phyloP scores from a whole-genome alignment of 257 asterid genomes.

The Mentha longifolia region DNA sequence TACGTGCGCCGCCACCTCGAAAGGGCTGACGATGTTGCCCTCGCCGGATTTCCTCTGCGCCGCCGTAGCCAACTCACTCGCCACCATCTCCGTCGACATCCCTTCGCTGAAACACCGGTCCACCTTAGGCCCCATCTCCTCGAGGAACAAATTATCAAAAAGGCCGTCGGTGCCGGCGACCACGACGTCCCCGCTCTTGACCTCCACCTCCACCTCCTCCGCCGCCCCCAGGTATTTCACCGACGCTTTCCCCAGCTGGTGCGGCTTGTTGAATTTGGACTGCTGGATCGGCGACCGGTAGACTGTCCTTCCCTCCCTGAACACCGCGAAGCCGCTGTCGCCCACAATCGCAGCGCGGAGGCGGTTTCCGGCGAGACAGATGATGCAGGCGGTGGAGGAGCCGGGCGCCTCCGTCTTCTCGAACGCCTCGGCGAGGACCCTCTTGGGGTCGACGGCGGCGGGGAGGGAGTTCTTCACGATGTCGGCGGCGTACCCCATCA shows the following conservation, averaged over 20 bases:
- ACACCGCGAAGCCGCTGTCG: constrained; percentile 26
- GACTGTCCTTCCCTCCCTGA: neutral
- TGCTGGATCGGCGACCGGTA: constrained; percentile 25
- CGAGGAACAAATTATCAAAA: constrained; percentile 46
- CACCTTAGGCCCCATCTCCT: constrained; percentile 37
- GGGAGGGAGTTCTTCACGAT: neutral
- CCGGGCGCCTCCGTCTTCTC: neutral
- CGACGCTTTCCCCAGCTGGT: constrained; percentile 1
- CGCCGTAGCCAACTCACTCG: constrained; percentile 23
- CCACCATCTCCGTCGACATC: neutral
- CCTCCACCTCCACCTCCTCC: constrained; percentile 26
- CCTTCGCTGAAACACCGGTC: neutral
- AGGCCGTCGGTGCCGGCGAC: constrained; percentile 56
- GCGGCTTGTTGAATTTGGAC: constrained; percentile 13
- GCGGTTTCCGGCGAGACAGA: neutral
- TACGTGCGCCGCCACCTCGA: constrained; percentile 29
- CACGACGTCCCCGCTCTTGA: constrained; percentile 44
- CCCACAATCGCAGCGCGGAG: constrained; percentile 28
- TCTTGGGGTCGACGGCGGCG: constrained; percentile 2
- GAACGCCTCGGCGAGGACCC: neutral
- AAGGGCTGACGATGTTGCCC: constrained; percentile 27
- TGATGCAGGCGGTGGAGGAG: constrained; percentile 32
- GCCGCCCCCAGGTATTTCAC: constrained; percentile 11
- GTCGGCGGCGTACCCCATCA: neutral
- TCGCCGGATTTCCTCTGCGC: constrained; percentile 11